Percentiles rank a stretch among this genome's conserved stretches.
Evolutionary conservation across 1,284 basidiomycete genomes (phyloP).

Genomic region (Austroboletus novae-zelandiae): DNA sequence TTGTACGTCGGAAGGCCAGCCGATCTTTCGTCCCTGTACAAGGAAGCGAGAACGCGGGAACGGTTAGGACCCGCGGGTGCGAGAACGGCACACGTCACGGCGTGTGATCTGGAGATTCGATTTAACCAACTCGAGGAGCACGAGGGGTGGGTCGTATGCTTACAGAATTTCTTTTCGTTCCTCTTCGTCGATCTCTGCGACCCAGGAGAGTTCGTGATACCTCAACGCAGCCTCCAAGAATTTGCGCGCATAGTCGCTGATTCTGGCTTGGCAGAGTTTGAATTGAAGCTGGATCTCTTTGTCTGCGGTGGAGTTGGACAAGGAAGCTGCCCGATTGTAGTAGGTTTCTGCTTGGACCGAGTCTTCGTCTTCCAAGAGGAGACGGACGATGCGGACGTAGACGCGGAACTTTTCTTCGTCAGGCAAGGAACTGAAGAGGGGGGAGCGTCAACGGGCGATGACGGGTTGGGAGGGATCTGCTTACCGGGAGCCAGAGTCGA

Average conservation of each 20-base stretch:
- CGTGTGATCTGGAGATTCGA: slow-evolving; percentile 61
- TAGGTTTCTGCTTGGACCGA: slow-evolving; percentile 93
- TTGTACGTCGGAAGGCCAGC: slow-evolving; percentile 77
- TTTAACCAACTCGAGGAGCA: no score
- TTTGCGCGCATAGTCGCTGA: slow-evolving; percentile 88
- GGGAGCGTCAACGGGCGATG: slow-evolving; percentile 3
- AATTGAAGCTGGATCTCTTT: slow-evolving; percentile 77
- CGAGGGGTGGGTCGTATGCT: no score
- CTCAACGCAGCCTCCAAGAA: slow-evolving; percentile 94
- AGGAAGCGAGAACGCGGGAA: slow-evolving; percentile 85
- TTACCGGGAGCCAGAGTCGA: slow-evolving; percentile 89
- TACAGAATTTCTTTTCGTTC: slow-evolving; percentile 86
- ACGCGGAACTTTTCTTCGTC: slow-evolving; percentile 88
- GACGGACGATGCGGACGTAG: slow-evolving; percentile 91
- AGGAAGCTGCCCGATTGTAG: slow-evolving; percentile 91
- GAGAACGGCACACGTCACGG: slow-evolving; percentile 95
- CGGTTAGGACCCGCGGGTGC: slow-evolving; percentile 96
- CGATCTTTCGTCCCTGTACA: slow-evolving; percentile 93
- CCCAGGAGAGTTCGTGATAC: slow-evolving; percentile 93
- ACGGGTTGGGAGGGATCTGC: slow-evolving; percentile 13
- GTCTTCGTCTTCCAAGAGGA: slow-evolving; percentile 95
- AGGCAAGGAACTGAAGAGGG: slow-evolving; percentile 53
- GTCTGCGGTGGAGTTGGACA: slow-evolving; percentile 77
- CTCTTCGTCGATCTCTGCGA: slow-evolving; percentile 85
- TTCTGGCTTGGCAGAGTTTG: slow-evolving; percentile 89